Percentiles rank a stretch among this genome's conserved stretches.
These are phyloP conservation scores for Calonectria crousiana DNA, from an alignment of 2,329 filamentous ascomycete species.

Conservation along the genomic window DNA sequence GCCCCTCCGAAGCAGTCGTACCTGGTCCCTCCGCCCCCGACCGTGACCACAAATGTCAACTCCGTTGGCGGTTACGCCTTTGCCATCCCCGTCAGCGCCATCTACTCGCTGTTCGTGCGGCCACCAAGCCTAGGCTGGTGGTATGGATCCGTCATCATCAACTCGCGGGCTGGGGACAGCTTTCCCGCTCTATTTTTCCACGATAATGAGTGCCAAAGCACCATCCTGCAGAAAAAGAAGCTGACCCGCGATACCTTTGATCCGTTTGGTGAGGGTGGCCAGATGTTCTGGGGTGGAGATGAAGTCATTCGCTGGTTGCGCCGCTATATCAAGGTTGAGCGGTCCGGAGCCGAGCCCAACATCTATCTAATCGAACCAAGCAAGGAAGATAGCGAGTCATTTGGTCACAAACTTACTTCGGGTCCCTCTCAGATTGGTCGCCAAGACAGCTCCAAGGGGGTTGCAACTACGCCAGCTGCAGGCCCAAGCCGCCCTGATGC, in stretches of 20 bases:
- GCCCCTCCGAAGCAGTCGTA: slow-evolving; percentile 87
- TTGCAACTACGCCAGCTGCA: slow-evolving; percentile 46
- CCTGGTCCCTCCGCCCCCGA: slow-evolving; percentile 91
- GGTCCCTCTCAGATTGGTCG: slow-evolving; percentile 39
- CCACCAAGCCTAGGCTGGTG: slow-evolving; percentile 97
- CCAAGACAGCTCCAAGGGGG: slow-evolving; percentile 49
- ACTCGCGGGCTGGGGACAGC: slow-evolving; percentile 88
- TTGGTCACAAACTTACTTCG: slow-evolving; percentile 73
- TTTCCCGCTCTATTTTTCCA: slow-evolving; percentile 98
- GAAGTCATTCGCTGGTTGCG: slow-evolving; percentile 93
- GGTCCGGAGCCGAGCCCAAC: slow-evolving; percentile 87
- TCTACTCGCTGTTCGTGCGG: slow-evolving; percentile 90
- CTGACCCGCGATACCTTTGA: slow-evolving; percentile 87
- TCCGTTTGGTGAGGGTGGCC: slow-evolving; percentile 85
- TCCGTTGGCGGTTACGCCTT: slow-evolving; percentile 88
- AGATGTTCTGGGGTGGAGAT: slow-evolving; percentile 98
- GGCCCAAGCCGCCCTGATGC: slow-evolving; percentile 68
- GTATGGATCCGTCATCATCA: slow-evolving; percentile 96
- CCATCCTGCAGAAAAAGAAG: slow-evolving; percentile 93
- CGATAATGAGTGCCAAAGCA: slow-evolving; percentile 95
- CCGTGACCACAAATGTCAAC: slow-evolving; percentile 80
- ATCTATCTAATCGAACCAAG: slow-evolving; percentile 92
- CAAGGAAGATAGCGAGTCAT: slow-evolving; percentile 85
- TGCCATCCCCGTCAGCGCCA: slow-evolving; percentile 87
- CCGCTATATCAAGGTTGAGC: slow-evolving; percentile 84